These are phyloP conservation scores for Pyrenula massariospora DNA, from an alignment of 495 filamentous ascomycete species.

Conservation along the genomic window DNA sequence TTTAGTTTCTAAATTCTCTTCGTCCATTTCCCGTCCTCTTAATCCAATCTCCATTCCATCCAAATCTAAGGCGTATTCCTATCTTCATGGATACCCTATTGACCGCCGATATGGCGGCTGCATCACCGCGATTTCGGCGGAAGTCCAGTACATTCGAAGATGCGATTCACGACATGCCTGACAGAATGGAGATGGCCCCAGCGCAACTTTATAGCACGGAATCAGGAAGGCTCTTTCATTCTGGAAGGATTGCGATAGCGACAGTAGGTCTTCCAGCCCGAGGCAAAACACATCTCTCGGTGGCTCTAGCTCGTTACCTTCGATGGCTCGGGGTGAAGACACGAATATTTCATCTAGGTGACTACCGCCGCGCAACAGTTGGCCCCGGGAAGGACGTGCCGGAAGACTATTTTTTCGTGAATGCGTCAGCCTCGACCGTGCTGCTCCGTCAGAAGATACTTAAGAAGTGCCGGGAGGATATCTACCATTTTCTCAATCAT, in stretches of 20 bases:
- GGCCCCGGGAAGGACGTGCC: slow-evolving; percentile 79
- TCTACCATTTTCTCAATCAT: slow-evolving; percentile 88
- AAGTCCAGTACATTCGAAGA: slow-evolving; percentile 93
- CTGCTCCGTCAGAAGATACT: slow-evolving; percentile 91
- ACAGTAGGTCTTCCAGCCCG: slow-evolving; percentile 93
- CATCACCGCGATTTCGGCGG: slow-evolving; percentile 70
- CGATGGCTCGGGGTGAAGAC: slow-evolving; percentile 98
- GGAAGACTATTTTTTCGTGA: slow-evolving; percentile 94
- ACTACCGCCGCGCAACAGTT: slow-evolving; percentile 87
- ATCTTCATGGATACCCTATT: slow-evolving; percentile 24
- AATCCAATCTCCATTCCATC: background rate
- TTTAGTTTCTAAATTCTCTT: background rate
- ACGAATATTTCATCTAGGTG: slow-evolving; percentile 90
- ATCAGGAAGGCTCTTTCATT: slow-evolving; percentile 93
- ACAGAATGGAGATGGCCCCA: slow-evolving; percentile 77
- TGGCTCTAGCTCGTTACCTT: slow-evolving; percentile 88
- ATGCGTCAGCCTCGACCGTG: slow-evolving; percentile 79
- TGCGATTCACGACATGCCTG: slow-evolving; percentile 87
- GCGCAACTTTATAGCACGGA: slow-evolving; percentile 97
- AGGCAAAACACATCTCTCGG: slow-evolving; percentile 96
- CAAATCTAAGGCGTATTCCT: no score
- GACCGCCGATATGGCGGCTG: slow-evolving; percentile 78
- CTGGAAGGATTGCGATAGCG: slow-evolving; percentile 90
- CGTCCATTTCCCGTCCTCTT: background rate
- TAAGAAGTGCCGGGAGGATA: slow-evolving; percentile 94